Base-by-base conservation (phyloP, 352 stramenopile genomes). In the Globisporangium takayamanum region DNA sequence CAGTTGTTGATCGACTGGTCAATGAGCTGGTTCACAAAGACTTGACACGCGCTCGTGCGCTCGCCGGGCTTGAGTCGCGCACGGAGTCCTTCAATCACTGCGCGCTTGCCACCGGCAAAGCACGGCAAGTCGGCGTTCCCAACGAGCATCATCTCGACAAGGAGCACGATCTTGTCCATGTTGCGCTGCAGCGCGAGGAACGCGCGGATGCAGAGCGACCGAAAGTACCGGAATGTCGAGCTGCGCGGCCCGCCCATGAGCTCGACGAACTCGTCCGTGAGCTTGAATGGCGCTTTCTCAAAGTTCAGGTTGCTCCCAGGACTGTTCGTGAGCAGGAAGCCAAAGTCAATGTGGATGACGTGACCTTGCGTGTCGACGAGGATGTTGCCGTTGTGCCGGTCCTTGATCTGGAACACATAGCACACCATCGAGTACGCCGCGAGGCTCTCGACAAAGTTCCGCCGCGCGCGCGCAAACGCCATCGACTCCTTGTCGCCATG, bases 291-390 rank as follows among this genome's bases (percentile, higher is more conserved):
- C 22, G 96, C 95, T n/a, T 77, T 84, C 71, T 99, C 96, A 57
- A 99, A 98, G 52, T 95, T 96, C 51, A 94, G 82, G 63, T 98
- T 98, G 66, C 96, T 97, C 16, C 85, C 85, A 1, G 85, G 85
- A 39, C 92, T 98, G 79, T 98, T 99, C 50, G 87, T 92, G 39
- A 99, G 92, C 62, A 98, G 52, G 70, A 99, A 99, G 16, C 97
- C 97, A 73, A 99, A 99, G 76, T 99, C 97, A 60, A 99, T 99
- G 80, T 99, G 96, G 54, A 99, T 94, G 15, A 99, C 73, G 69
- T 98, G 96, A 18, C 97, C 96, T 30, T 95, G 74, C 15, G 84
- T 97, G 74, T 99, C 96, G 44, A 99, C 97, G 51, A 98, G 68
- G 55, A 98, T 97, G 57, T 99, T 98, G 18, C 93, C 96, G 67